These are phyloP conservation scores for Ramaria sp. DNA, from an alignment of 768 basidiomycete genomes.

Conservation along the genomic window DNA sequence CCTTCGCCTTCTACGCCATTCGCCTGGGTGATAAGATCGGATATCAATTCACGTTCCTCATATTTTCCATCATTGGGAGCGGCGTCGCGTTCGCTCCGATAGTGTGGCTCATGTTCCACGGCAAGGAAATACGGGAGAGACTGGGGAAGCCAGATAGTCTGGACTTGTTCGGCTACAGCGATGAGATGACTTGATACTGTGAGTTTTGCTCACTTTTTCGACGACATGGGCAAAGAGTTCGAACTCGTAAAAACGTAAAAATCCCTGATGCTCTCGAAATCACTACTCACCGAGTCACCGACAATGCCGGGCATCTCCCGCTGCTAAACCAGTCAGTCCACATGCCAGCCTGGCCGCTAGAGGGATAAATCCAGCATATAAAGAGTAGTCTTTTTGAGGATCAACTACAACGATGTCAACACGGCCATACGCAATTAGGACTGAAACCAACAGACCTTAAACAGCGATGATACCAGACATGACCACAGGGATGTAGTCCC, in stretches of 20 bases:
- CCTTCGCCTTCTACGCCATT: slow-evolving; percentile 6
- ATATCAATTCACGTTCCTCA: slow-evolving; percentile 2
- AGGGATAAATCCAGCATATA: slow-evolving; percentile 84
- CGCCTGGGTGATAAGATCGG: not conserved
- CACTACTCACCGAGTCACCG: slow-evolving; percentile 79
- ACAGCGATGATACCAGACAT: slow-evolving; percentile 99
- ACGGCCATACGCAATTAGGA: slow-evolving; percentile 69
- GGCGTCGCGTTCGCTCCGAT: slow-evolving; percentile 5
- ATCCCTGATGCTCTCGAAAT: too few relatives aligned
- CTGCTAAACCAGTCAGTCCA: slow-evolving; percentile 84
- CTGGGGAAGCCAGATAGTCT: slow-evolving; percentile 1
- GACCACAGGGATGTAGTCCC: slow-evolving; percentile 79
- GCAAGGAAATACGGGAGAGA: not conserved
- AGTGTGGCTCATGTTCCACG: slow-evolving; percentile 6
- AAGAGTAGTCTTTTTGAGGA: slow-evolving; percentile 56
- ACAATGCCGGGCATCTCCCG: slow-evolving; percentile 88
- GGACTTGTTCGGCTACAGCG: not conserved
- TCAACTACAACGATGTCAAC: slow-evolving; percentile 33
- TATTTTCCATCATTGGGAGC: slow-evolving; percentile 1
- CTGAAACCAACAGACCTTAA: slow-evolving; percentile 92
- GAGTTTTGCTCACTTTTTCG: too few relatives aligned
- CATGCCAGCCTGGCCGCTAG: slow-evolving; percentile 88
- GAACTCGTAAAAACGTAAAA: too few relatives aligned
- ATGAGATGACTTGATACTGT: not conserved
- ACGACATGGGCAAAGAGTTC: too few relatives aligned